Conservation (phyloP, 768 basidiomycete species). For the Boletus insuetus region DNA sequence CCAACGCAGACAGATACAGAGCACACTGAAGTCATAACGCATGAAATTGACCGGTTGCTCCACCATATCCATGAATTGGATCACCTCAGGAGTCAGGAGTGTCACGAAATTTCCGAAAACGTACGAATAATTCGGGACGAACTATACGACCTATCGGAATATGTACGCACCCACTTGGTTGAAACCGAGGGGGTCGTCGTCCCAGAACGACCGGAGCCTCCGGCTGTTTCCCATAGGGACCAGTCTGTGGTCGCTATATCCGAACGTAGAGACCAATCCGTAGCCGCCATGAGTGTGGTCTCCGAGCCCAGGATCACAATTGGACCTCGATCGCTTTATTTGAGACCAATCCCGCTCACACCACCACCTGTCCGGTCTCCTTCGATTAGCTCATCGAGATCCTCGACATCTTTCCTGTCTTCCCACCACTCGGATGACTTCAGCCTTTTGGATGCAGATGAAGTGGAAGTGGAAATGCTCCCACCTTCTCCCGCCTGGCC, state of each 20-base stretch:
- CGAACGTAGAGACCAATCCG: conserved; percentile 40
- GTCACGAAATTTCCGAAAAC: conserved; percentile 60
- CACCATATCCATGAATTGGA: conserved; percentile 64
- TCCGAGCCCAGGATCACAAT: conserved; percentile 30
- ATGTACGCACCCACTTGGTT: conserved; percentile 42
- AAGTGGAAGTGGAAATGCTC: conserved; percentile 16
- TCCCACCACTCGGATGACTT: conserved; percentile 77
- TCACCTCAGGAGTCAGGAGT: conserved; percentile 58
- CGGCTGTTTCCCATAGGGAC: conserved; percentile 33
- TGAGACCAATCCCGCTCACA: conserved; percentile 36
- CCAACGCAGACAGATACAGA: conserved; percentile 39
- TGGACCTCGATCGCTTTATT: conserved; percentile 23
- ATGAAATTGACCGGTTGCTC: conserved; percentile 51
- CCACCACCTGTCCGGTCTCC: conserved; percentile 43
- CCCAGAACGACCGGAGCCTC: conserved; percentile 11
- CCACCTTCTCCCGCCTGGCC: conserved; percentile 39
- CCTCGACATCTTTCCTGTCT: conserved; percentile 44
- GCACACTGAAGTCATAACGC: conserved; percentile 41
- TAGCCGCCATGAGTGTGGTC: conserved; percentile 43
- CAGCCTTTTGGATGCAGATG: conserved; percentile 41
- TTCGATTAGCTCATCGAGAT: conserved; percentile 38
- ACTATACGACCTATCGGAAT: conserved; percentile 59
- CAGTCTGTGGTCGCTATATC: conserved; percentile 45
- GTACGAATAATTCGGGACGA: conserved; percentile 69
- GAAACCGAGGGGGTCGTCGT: conserved; percentile 18